A percentile compares a stretch with the other conserved stretches of the same genome.
These are phyloP conservation scores for Pulveroboletus frians DNA, from an alignment of 768 basidiomycete species.

Conservation along the genomic window DNA sequence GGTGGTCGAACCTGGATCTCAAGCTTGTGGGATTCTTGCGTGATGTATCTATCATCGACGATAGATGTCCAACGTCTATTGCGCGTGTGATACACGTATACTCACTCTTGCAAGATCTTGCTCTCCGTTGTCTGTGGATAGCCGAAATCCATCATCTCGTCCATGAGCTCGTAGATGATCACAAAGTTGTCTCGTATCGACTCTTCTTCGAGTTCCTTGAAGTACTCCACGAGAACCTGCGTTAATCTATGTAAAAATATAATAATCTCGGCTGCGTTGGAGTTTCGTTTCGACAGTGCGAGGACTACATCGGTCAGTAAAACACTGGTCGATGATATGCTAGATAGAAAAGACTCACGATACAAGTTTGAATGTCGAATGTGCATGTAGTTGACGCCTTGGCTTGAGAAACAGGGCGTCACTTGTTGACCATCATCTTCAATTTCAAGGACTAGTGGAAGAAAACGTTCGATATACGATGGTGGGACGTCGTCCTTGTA, in stretches of 20 bases:
- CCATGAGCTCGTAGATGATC: slow-evolving; percentile 97
- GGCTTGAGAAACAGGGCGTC: slow-evolving; percentile 91
- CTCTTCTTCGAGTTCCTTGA: slow-evolving; percentile 99
- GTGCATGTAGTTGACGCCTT: slow-evolving; percentile 98
- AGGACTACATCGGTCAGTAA: slow-evolving; percentile 53
- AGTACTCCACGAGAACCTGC: slow-evolving; percentile 94
- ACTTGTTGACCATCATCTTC: slow-evolving; percentile 97
- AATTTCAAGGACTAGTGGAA: slow-evolving; percentile 89
- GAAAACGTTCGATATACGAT: slow-evolving; percentile 87
- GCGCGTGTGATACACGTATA: slow-evolving; percentile 1
- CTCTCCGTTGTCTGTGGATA: slow-evolving; percentile 98
- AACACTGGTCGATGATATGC: background rate
- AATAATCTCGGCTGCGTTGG: slow-evolving; percentile 94
- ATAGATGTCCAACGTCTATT: background rate
- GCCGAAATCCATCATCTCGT: slow-evolving; percentile 99
- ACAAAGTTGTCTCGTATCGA: slow-evolving; percentile 99
- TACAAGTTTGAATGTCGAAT: slow-evolving; percentile 98
- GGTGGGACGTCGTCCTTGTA: slow-evolving; percentile 94
- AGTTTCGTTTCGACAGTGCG: slow-evolving; percentile 91
- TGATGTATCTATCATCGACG: slow-evolving; percentile 70
- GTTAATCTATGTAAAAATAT: slow-evolving; percentile 92
- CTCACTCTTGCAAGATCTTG: slow-evolving; percentile 96
- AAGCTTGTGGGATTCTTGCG: slow-evolving; percentile 96
- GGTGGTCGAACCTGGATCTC: slow-evolving; percentile 91
- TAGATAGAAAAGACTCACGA: slow-evolving; percentile 46